These are phyloP conservation scores for Mixia osmundae DNA, from an alignment of 1,284 basidiomycete species.

Conservation along the genomic window DNA sequence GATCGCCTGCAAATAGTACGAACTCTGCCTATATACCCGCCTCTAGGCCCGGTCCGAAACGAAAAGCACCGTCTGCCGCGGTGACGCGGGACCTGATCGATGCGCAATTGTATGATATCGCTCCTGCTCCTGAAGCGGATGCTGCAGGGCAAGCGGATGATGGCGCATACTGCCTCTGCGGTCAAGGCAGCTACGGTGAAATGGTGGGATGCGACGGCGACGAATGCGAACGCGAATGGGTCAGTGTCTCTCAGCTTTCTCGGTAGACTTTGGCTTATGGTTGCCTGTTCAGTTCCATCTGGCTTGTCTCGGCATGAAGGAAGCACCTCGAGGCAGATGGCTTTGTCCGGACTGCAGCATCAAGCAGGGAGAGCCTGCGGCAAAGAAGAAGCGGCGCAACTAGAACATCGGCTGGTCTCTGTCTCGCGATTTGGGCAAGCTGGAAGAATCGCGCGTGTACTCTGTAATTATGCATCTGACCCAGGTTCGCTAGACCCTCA, in stretches of 20 bases:
- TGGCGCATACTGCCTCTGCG: conserved; percentile 67
- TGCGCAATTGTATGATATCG: neutral
- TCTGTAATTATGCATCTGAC: too few species aligned
- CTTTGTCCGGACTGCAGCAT: conserved; percentile 52
- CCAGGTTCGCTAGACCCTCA: too few species aligned
- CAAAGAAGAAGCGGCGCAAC: too few species aligned
- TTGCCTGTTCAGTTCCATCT: conserved; percentile 51
- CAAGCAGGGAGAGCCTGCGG: neutral
- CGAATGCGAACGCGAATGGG: conserved; percentile 84
- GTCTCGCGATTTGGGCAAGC: too few species aligned
- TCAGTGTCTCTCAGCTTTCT: conserved; percentile 27
- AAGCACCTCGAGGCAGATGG: conserved; percentile 53
- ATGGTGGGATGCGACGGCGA: conserved; percentile 92
- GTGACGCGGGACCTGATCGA: neutral
- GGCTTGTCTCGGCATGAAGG: conserved; percentile 44
- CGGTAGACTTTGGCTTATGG: conserved; percentile 4
- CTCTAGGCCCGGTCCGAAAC: neutral
- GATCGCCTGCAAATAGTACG: too few species aligned
- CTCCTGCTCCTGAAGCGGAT: neutral
- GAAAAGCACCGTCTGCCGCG: neutral
- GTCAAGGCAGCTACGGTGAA: conserved; percentile 66
- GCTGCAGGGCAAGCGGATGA: conserved; percentile 30
- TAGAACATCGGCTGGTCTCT: too few species aligned
- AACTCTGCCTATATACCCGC: too few species aligned
- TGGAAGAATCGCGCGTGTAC: too few species aligned